These are phyloP conservation scores for Chenopodium formosanum DNA, from an alignment of 148 eudicot species.

Conservation along the genomic window DNA sequence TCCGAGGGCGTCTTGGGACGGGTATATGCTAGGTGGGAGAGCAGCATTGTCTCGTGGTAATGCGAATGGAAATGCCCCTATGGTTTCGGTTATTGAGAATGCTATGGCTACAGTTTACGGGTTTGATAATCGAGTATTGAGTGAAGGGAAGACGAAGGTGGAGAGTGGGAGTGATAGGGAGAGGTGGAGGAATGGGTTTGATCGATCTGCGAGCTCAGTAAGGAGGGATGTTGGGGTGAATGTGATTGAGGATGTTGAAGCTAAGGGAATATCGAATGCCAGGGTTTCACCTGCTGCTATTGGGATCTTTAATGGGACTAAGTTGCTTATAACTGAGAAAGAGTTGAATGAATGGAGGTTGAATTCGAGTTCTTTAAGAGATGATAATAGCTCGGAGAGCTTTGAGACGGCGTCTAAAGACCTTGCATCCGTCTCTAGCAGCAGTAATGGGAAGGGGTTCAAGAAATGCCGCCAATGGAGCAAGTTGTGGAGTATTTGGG, in stretches of 20 bases:
- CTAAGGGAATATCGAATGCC: constrained; percentile 29
- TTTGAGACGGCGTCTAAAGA: constrained; percentile 42
- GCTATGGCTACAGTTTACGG: constrained; percentile 52
- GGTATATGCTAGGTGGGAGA: constrained; percentile 55
- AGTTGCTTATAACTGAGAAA: constrained; percentile 60
- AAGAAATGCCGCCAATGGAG: constrained; percentile 64
- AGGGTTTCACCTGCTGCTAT: constrained; percentile 40
- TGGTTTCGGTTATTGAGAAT: constrained; percentile 75
- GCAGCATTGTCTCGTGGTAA: constrained; percentile 42
- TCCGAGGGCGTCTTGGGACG: constrained; percentile 95
- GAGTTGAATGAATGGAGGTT: constrained; percentile 56
- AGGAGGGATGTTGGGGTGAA: constrained; percentile 40
- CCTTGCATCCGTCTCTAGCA: constrained; percentile 32
- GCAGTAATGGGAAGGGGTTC: constrained; percentile 27
- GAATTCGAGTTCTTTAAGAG: constrained; percentile 37
- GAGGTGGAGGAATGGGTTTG: constrained; percentile 55
- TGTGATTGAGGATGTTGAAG: constrained; percentile 45
- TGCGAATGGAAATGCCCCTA: constrained; percentile 35
- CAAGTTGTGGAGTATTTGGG: constrained; percentile 59
- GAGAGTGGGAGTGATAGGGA: constrained; percentile 52
- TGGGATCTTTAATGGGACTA: constrained; percentile 39
- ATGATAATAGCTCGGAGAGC: constrained; percentile 48
- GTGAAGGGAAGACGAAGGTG: constrained; percentile 43
- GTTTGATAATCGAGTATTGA: constrained; percentile 40
- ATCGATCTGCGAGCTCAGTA: constrained; percentile 41